Evolutionary conservation across 2,329 filamentous ascomycete species (phyloP), one percentile per base, ranked within the genome.

Genomic region (Parascedosporium putredinis): DNA sequence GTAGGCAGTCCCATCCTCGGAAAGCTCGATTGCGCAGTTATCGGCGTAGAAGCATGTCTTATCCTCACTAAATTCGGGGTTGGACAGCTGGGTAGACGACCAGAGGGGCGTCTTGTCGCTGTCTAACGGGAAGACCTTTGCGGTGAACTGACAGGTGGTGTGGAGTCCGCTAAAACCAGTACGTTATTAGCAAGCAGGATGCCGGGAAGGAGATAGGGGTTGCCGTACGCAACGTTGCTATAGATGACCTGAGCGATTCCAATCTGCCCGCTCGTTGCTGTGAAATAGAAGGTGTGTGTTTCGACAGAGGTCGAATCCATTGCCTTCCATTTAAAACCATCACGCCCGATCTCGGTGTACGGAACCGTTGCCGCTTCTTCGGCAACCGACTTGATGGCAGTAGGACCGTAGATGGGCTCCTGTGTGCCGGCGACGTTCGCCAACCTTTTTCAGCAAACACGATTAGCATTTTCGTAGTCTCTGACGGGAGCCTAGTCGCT

Each of bases 281-380:
- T 83, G 61, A 96, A 70, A 72, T 98, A 98, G 72, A 96, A 98
- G 55, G 79, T 89, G 72, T 96, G 86, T 25, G 88, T 96, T 75
- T 98, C 93, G 58, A 97, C 93, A 61, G 79, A 86, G 55, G 93
- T 97, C 60, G 82, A 84, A 57, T 88, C 84, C 73, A 89, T 78
- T 23, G 76, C 80, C 59, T 74, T 71, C 93, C 93, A 98, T 72
- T 83, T 86, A 62, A 95, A 68, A 64, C 94, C 83, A 43, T 89
- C 76, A 59, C 82, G 84, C 56, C 74, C 80, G 59, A 89, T 68
- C 65, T 93, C 87, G 48, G 88, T 90, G 67, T 85, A 95, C 46
- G 88, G 84, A 23, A 79, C 86, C 53, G 78, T 78, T 65, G 84
- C 79, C 55, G 86, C 77, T 71, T 96, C 88, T 61, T 85, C 78